Evolutionary conservation across 179 eudicot genomes (phyloP).

Genomic region (Camellia oleifera): DNA sequence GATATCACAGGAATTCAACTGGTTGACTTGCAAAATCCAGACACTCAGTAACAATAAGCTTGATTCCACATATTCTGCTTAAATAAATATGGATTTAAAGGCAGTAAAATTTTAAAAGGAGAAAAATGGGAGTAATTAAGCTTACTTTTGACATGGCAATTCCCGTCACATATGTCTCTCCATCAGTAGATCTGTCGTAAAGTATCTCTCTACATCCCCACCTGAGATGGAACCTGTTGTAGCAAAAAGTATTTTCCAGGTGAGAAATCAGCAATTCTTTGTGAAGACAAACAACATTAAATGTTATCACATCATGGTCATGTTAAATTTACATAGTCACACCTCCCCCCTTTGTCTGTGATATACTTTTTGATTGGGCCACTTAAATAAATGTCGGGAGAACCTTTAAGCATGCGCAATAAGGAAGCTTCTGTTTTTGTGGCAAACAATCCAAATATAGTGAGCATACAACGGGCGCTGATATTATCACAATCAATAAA

Average conservation of each 20-base stretch:
- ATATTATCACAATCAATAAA: constrained; percentile 98
- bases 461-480: constrained; percentile 99
- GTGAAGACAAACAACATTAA: neutral
- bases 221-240: constrained; percentile 81
- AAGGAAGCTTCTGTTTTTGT: constrained; percentile 98
- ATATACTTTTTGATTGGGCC: constrained; percentile 93
- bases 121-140: neutral
- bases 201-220: constrained; percentile 99
- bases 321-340: neutral
- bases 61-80: neutral
- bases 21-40: neutral
- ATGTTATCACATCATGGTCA: neutral
- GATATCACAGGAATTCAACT: neutral
- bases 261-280: neutral
- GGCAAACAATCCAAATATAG: constrained; percentile 92
- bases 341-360: constrained; percentile 93
- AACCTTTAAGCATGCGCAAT: constrained; percentile 97
- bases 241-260: constrained; percentile 14
- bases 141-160: constrained; percentile 83
- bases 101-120: neutral
- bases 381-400: constrained; percentile 94
- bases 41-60: neutral
- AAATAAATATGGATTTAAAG: neutral
- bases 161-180: constrained; percentile 77
- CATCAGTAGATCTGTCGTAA: constrained; percentile 65